Base-by-base conservation (phyloP, 2,329 filamentous ascomycete genomes). In the Colletotrichum coccodes region DNA sequence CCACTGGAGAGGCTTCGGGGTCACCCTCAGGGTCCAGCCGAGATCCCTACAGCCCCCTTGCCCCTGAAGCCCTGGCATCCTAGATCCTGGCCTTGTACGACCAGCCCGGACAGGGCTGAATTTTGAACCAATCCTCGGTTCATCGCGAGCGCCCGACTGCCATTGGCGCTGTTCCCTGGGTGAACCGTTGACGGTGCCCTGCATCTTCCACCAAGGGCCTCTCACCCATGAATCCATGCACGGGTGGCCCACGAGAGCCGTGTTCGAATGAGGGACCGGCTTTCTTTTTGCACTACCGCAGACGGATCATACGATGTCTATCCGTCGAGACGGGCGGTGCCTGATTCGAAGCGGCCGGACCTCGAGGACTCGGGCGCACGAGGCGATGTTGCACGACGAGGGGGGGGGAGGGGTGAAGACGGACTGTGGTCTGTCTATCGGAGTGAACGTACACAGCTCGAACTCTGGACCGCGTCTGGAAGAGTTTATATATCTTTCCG, bases 281-380 rank as follows among this genome's bases (percentile, higher is more conserved):
- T 68, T 68, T 54, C 60, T 60, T 65, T 44, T 60, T 59, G 40
- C 32, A 65, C 47, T 65, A 65, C 47, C 47, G 40, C 32, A 56
- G 42, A 65, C 56, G 60, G 54, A 68, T 68, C 65, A 65, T 68
- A 68, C 65, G 65, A 68, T 68, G 54, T 59, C 34, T 44, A 53
- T 54, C 54, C 61, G 42, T 65, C 62, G 47, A 65, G 61, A 65
- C 47, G 40, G 42, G 60, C 54, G 40, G 61, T 50, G 61, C 54
- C 65, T 60, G 40, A 30, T 50, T 50, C 47, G 26, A 65, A 56
- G 34, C 40, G 47, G 30, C 38, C 23, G 34, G 44, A 36, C 21
- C 40, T 44, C 38, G 60, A 58, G 38, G n/a, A 47, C 32, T 54
- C 23, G 9, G 44, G 28, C 54, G 47, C 65, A 49, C 60, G 61